phyloP scores from a whole-genome alignment of 805 yeast genomes.

The Hanseniaspora valbyensis region DNA sequence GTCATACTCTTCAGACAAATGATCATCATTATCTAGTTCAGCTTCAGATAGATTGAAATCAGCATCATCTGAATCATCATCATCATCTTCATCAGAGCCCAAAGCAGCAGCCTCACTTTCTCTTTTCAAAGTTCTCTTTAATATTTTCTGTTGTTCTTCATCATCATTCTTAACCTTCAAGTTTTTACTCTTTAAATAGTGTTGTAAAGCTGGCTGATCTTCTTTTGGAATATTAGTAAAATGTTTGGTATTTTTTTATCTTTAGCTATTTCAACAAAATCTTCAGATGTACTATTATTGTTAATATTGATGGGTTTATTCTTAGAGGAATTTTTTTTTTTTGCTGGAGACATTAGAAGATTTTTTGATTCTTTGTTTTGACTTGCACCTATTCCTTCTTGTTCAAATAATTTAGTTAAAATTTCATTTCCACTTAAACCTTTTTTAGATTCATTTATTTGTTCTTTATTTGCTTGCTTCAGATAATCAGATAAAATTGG shows the following conservation, averaged over 20 bases:
- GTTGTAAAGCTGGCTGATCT: slow-evolving; percentile 72
- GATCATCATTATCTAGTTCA: slow-evolving; percentile 45
- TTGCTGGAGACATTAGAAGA: too few relatives aligned
- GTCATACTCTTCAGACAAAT: slow-evolving; percentile 76
- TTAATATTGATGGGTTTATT: too few relatives aligned
- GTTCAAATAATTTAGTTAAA: not conserved
- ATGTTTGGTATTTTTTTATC: too few relatives aligned
- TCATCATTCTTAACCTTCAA: slow-evolving; percentile 79
- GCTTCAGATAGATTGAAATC: slow-evolving; percentile 54
- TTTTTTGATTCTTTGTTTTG: too few relatives aligned
- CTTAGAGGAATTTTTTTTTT: too few relatives aligned
- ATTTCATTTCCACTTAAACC: not conserved
- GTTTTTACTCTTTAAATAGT: slow-evolving; percentile 64
- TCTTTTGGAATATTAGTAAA: too few relatives aligned
- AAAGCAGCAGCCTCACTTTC: slow-evolving; percentile 53
- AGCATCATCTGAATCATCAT: slow-evolving; percentile 69
- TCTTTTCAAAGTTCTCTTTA: slow-evolving; percentile 25
- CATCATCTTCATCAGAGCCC: slow-evolving; percentile 43
- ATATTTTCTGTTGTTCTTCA: slow-evolving; percentile 69
- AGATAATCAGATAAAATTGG: too few relatives aligned
- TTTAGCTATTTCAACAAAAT: too few relatives aligned
- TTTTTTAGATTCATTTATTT: not conserved
- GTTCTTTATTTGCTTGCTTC: not conserved
- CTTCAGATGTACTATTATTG: too few relatives aligned
- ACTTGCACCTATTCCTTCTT: too few relatives aligned